phyloP scores from a whole-genome alignment of 768 basidiomycete genomes.

The Boletus insuetus region DNA sequence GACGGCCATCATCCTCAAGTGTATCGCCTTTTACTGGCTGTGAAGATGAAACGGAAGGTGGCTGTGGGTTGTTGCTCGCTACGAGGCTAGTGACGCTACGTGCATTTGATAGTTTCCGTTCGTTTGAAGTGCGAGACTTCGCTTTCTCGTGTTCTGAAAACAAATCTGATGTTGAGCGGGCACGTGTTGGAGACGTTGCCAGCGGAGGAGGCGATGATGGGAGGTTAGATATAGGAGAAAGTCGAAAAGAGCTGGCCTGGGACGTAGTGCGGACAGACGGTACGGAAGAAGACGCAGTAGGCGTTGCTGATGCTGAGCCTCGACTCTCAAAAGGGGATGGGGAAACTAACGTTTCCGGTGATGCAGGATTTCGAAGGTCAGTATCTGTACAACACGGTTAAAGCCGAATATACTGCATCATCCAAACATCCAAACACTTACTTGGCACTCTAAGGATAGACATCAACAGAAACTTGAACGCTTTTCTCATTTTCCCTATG shows the following conservation, averaged over 20 bases:
- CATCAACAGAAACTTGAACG: slow-evolving; percentile 73
- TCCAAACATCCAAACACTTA: slow-evolving; percentile 19
- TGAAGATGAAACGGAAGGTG: slow-evolving; percentile 11
- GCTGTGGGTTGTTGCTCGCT: slow-evolving; percentile 20
- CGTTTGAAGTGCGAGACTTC: slow-evolving; percentile 22
- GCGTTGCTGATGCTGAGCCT: slow-evolving; percentile 48
- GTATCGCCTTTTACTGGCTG: slow-evolving; percentile 13
- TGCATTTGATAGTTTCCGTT: slow-evolving; percentile 31
- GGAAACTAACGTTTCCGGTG: slow-evolving; percentile 55
- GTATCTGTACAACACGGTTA: slow-evolving; percentile 29
- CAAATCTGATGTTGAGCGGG: slow-evolving; percentile 55
- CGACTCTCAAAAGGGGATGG: slow-evolving; percentile 55
- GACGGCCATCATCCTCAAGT: slow-evolving; percentile 25
- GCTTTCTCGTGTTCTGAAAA: slow-evolving; percentile 43
- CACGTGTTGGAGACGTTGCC: slow-evolving; percentile 49
- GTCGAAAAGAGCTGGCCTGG: slow-evolving; percentile 28
- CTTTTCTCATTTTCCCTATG: slow-evolving; percentile 67
- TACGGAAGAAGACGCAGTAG: slow-evolving; percentile 45
- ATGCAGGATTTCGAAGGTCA: slow-evolving; percentile 69
- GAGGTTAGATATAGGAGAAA: slow-evolving; percentile 34
- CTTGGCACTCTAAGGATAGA: slow-evolving; percentile 51
- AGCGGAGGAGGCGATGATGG: slow-evolving; percentile 37
- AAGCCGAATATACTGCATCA: not conserved
- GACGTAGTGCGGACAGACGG: slow-evolving; percentile 32
- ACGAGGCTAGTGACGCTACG: slow-evolving; percentile 28